phyloP scores from a whole-genome alignment of 805 yeast species.

The Monosporozyma aquatica region DNA sequence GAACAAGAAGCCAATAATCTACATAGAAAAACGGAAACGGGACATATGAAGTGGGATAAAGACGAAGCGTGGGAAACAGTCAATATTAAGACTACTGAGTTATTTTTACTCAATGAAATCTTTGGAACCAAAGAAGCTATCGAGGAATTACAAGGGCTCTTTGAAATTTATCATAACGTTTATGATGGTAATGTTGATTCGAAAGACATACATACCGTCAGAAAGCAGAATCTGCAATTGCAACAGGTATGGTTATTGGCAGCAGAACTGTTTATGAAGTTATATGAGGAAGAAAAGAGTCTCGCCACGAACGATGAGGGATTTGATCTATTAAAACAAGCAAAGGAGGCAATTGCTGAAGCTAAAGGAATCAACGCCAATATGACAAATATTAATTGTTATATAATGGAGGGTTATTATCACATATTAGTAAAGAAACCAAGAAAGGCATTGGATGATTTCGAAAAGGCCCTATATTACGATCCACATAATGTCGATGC shows the following conservation, averaged over 20 bases:
- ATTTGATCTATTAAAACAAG: constrained; percentile 36
- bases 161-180: constrained; percentile 45
- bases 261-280: constrained; percentile 49
- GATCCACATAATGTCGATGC: constrained; percentile 42
- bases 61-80: constrained; percentile 40
- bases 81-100: constrained; percentile 66
- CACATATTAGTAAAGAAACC: constrained; percentile 34
- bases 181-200: constrained; percentile 25
- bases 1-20: constrained; percentile 3
- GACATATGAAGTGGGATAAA: constrained; percentile 9
- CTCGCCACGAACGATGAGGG: not conserved
- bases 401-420: constrained; percentile 23
- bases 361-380: constrained; percentile 51
- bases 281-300: constrained; percentile 22
- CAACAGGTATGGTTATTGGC: constrained; percentile 72
- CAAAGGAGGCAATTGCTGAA: constrained; percentile 64
- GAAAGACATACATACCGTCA: not conserved
- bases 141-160: constrained; percentile 57
- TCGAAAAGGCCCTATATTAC: constrained; percentile 51
- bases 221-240: constrained; percentile 20
- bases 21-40: too few species aligned
- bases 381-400: constrained; percentile 23
- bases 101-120: constrained; percentile 56
- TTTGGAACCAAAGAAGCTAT: constrained; percentile 52
- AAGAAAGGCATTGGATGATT: constrained; percentile 47